Conservation (phyloP, 768 basidiomycete species). For the Obba rivulosa region DNA sequence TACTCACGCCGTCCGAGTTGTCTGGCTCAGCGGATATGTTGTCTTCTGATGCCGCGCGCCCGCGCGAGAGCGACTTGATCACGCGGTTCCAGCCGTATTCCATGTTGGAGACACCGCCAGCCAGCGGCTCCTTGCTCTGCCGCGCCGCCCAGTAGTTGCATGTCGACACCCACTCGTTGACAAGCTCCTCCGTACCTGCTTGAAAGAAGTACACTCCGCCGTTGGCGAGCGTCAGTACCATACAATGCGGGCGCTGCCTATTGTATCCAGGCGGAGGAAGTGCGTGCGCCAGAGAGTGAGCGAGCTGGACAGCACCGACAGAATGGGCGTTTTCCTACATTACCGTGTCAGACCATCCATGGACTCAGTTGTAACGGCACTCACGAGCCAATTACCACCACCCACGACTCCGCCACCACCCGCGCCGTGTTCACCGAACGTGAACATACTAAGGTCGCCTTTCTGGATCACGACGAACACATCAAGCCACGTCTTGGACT, state of each 20-base stretch:
- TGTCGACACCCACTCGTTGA: constrained; percentile 97
- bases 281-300: constrained; percentile 84
- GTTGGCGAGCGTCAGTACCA: constrained; percentile 84
- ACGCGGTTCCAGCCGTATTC: constrained; percentile 97
- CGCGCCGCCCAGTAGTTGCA: constrained; percentile 99
- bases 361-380: constrained; percentile 29
- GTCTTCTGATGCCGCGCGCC: constrained; percentile 50
- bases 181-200: constrained; percentile 97
- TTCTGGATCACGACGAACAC: constrained; percentile 95
- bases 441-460: constrained; percentile 94
- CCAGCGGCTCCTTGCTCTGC: constrained; percentile 89
- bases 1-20: constrained; percentile 61
- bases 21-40: constrained; percentile 47
- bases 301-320: constrained; percentile 77
- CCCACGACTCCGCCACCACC: constrained; percentile 69
- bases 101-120: constrained; percentile 98
- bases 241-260: constrained; percentile 85
- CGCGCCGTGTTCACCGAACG: constrained; percentile 74
- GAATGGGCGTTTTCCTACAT: constrained; percentile 76
- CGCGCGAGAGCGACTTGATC: constrained; percentile 44
- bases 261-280: constrained; percentile 92
- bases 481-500: constrained; percentile 88
- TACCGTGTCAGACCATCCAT: constrained; percentile 1
- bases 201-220: constrained; percentile 98
- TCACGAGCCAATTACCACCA: constrained; percentile 96